Evolutionary conservation across 176 grass and related monocot species (phyloP), one percentile per base, ranked within the genome.

Genomic region (Triticum timopheevii): DNA sequence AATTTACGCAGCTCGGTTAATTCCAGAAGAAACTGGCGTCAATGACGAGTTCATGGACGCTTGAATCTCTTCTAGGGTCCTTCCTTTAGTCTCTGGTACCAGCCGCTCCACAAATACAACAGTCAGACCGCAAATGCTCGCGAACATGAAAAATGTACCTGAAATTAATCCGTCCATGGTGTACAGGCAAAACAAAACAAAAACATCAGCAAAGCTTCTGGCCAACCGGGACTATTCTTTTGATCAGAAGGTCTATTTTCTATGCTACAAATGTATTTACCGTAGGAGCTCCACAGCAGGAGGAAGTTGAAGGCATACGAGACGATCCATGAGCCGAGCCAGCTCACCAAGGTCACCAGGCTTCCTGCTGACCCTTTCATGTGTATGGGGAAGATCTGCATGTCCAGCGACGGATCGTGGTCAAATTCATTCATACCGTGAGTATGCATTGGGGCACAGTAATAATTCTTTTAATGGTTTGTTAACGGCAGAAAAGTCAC

Each of bases 81-180:
- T 89, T 79, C 95, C 92, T 87, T 97, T 97, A 23, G 95, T 97
- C 79, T 97, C 92, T 5, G 95, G 95, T 27, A 97, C 92, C 22
- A 94, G 64, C 44, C 69, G 80, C 13, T 84, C 88, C 66, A 97
- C 95, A 82, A 97, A 97, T 44, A 91, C 13, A 76, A 97, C 61
- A 2, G 90, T 90, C 5, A 97, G 78, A 20, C 88, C 88, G 42
- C 92, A 93, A 65, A 94, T 56, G 76, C 82, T 85, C 73, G 95
- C 86, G 65, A 94, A 97, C 63, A 93, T 69, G 84, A 92, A 94
- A 79, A 97, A 97, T 27, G 95, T 94, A 28, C 90, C 95, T 97
- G 83, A 27, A 25, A 74, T 27, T 49, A 80, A 74, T 58, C 15
- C 44, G 23, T 64, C 23, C 22, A 54, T 8, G 36, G 6, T n/a